Evolutionary conservation across 2,329 filamentous ascomycete species (phyloP), one percentile per base, ranked within the genome.

Genomic region (Aureobasidium sp.): DNA sequence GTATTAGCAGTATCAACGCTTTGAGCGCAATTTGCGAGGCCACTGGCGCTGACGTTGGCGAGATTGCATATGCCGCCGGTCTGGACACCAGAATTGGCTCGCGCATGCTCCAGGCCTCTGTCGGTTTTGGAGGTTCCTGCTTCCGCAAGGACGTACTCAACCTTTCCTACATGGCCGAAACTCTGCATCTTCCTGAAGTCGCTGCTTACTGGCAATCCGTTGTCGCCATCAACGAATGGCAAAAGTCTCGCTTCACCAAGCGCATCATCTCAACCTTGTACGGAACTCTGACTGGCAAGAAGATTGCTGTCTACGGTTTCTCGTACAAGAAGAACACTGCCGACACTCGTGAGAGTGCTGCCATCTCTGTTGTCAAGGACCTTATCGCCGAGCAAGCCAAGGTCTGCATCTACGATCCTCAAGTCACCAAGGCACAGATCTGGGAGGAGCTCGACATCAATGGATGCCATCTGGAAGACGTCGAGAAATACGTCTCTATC

Each of bases 261-360:
- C 82, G 84, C 53, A 83, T 91, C 47, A 82, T 90, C 67, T 79
- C 79, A 64, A 83, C 82, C 61, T 79, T 91, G 57, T 86, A 89
- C 74, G 86, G 87, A 70, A 89, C 86, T 11, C 77, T 91, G 6
- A 79, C 80, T 2, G 82, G 83, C 63, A 90, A 90, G 78, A 90
- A 89, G 75, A 77, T 91, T 34, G 72, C 86, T 2, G 78, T 92
- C 2, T 80, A 92, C 6, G 89, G 89, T 4, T 91, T 87, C 67
- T 86, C 88, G 9, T 92, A 90, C 77, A 92, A 93, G 79, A 88
- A 89, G 75, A 83, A 90, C 72, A 92, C 89, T 0, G 84, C 83
- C 25, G 89, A 92, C 70, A 89, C 87, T 5, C 82, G 89, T 41
- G 88, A 91, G 71, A 85, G 84, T 47, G 84, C 87, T 0, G 86